Percentiles rank a stretch among this genome's conserved stretches.
phyloP scores from a whole-genome alignment of 1,139 yeast species.

The Protomyces gravidus region DNA sequence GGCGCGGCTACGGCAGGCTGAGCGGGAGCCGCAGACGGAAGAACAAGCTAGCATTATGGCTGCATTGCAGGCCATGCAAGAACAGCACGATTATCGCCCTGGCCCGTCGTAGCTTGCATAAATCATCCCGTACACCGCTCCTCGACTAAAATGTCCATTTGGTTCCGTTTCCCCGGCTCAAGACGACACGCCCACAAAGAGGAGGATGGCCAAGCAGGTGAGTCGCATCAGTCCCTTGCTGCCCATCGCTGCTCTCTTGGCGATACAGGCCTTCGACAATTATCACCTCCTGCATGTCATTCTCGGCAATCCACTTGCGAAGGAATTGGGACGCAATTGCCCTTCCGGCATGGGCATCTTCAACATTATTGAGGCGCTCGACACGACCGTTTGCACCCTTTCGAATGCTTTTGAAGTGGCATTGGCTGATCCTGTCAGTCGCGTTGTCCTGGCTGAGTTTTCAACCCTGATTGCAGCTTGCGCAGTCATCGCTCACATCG shows the following conservation, averaged over 20 bases:
- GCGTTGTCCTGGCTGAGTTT: constrained; percentile 9
- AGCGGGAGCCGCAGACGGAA: neutral
- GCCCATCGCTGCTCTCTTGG: constrained; percentile 16
- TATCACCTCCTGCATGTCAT: constrained; percentile 7
- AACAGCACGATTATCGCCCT: neutral
- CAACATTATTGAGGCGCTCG: neutral
- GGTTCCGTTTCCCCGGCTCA: neutral
- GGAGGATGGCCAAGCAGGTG: constrained; percentile 6
- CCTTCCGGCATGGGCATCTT: neutral
- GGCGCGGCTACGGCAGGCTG: neutral
- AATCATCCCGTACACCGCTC: too few relatives aligned
- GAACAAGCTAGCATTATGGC: neutral
- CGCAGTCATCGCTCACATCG: constrained; percentile 11
- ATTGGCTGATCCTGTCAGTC: constrained; percentile 2
- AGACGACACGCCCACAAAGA: neutral
- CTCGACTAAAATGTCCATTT: too few relatives aligned
- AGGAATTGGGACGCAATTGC: neutral
- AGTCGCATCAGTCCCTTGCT: constrained; percentile 14
- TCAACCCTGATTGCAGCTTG: constrained; percentile 1
- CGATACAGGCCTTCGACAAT: constrained; percentile 11
- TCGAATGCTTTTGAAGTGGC: constrained; percentile 6
- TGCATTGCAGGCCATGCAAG: neutral
- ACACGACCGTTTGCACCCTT: constrained; percentile 1
- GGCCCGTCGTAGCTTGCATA: too few relatives aligned
- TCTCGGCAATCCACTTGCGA: neutral